phyloP scores from a whole-genome alignment of 2,329 filamentous ascomycete genomes.

The Blumeria graminis region DNA sequence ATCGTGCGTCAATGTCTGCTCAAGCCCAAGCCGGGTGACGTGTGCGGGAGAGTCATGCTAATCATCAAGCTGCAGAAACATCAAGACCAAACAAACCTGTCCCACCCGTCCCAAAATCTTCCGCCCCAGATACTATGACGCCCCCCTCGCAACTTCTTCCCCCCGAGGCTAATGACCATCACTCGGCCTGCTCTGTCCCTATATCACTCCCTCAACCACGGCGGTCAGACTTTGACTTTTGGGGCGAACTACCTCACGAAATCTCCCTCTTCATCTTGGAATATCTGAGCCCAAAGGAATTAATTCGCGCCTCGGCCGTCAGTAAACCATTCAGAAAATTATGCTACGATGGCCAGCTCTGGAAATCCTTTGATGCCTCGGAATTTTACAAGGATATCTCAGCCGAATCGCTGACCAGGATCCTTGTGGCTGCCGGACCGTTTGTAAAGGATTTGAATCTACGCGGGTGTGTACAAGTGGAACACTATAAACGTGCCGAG shows the following conservation, averaged over 20 bases:
- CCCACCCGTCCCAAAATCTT: too few species aligned
- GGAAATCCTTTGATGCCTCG: conserved; percentile 63
- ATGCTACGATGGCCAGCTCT: conserved; percentile 89
- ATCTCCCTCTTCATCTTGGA: conserved; percentile 55
- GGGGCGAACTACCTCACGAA: conserved; percentile 62
- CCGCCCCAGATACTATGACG: too few species aligned
- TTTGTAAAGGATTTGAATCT: conserved; percentile 84
- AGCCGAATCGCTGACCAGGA: conserved; percentile 57
- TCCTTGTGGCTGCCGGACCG: conserved; percentile 64
- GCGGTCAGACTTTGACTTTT: conserved; percentile 36
- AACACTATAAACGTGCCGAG: conserved; percentile 54
- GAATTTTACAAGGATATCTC: conserved; percentile 77
- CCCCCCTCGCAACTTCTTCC: too few species aligned
- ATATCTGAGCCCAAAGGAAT: conserved; percentile 54
- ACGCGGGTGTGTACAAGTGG: conserved; percentile 70
- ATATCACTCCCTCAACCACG: conserved; percentile 1
- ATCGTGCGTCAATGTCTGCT: too few species aligned
- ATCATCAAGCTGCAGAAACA: too few species aligned
- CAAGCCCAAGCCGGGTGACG: too few species aligned
- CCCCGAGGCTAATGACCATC: too few species aligned
- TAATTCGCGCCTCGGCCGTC: conserved; percentile 54
- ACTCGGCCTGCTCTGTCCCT: too few species aligned
- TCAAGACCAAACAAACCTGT: too few species aligned
- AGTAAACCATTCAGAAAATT: conserved; percentile 56
- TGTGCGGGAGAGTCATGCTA: too few species aligned